Evolutionary conservation across 352 stramenopile genomes (phyloP).

Genomic region (Globisporangium camurandrum): DNA sequence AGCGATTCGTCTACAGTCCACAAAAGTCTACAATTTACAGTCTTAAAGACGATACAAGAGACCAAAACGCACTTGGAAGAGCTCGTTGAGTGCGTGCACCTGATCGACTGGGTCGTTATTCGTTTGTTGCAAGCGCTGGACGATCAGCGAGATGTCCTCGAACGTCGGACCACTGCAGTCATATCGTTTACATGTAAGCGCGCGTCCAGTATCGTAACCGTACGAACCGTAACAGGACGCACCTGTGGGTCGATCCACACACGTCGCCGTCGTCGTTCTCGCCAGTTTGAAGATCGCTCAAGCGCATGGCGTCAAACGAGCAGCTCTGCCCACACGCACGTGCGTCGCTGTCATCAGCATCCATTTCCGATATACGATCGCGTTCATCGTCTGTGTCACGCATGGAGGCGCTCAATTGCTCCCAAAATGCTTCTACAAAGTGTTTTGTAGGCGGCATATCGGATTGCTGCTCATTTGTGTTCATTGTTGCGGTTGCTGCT

Average conservation of each 20-base stretch:
- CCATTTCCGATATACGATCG: no score
- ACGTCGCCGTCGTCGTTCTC: no score
- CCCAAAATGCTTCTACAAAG: constrained; percentile 7
- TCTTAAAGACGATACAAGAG: neutral
- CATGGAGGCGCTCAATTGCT: neutral
- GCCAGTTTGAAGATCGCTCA: constrained; percentile 41
- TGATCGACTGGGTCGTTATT: constrained; percentile 1
- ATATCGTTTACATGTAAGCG: neutral
- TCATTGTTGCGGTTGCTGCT: neutral
- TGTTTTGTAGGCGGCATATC: neutral
- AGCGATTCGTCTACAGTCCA: neutral
- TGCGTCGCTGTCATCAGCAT: neutral
- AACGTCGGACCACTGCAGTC: constrained; percentile 6
- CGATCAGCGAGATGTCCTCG: constrained; percentile 13
- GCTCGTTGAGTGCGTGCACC: constrained; percentile 7
- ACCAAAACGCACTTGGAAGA: constrained; percentile 3
- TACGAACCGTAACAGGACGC: neutral
- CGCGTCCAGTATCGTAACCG: no score
- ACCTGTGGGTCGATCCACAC: constrained; percentile 33
- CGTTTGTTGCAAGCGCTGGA: neutral
- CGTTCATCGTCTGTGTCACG: neutral
- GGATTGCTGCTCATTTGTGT: neutral
- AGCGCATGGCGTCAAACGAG: constrained; percentile 32
- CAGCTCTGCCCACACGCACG: constrained; percentile 9
- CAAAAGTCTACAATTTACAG: neutral